These are phyloP conservation scores for Malassezia vespertilionis DNA, from an alignment of 1,284 basidiomycete species.

Conservation along the genomic window DNA sequence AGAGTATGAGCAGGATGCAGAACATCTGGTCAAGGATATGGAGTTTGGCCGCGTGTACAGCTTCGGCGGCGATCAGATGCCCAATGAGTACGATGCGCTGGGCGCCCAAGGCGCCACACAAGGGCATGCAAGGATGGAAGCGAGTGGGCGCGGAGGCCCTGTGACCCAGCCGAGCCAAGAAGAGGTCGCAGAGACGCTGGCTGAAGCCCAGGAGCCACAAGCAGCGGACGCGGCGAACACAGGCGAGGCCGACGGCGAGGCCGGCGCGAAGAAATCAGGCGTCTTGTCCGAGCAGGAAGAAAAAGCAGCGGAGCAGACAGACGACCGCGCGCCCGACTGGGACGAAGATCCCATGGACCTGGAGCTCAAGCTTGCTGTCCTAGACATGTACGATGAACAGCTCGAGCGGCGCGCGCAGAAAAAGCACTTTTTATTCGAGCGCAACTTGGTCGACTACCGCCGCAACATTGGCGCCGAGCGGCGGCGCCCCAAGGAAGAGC, in stretches of 20 bases:
- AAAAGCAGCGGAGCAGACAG: constrained; percentile 25
- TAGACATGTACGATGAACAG: constrained; percentile 85
- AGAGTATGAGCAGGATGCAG: constrained; percentile 81
- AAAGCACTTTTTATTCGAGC: constrained; percentile 85
- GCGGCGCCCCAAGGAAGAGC: constrained; percentile 79
- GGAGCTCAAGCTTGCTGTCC: constrained; percentile 74
- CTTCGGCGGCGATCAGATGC: constrained; percentile 63
- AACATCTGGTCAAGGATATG: constrained; percentile 86
- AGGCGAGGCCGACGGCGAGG: constrained; percentile 21
- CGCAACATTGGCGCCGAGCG: constrained; percentile 83
- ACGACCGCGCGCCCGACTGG: constrained; percentile 42
- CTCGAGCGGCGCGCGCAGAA: constrained; percentile 76
- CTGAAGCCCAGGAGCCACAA: constrained; percentile 10
- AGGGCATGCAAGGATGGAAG: constrained; percentile 35
- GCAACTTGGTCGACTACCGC: constrained; percentile 73
- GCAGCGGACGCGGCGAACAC: constrained; percentile 12
- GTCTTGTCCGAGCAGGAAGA: constrained; percentile 14
- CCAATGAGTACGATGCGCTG: constrained; percentile 35
- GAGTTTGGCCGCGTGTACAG: constrained; percentile 80
- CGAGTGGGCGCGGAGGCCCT: constrained; percentile 58
- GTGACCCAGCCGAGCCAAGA: constrained; percentile 20
- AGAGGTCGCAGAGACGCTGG: constrained; percentile 12
- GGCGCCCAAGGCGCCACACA: constrained; percentile 33
- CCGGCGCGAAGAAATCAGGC: constrained; percentile 13
- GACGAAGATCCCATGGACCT: constrained; percentile 73